Conservation (phyloP, 1,139 yeast genomes). For the Geotrichum europaeum region DNA sequence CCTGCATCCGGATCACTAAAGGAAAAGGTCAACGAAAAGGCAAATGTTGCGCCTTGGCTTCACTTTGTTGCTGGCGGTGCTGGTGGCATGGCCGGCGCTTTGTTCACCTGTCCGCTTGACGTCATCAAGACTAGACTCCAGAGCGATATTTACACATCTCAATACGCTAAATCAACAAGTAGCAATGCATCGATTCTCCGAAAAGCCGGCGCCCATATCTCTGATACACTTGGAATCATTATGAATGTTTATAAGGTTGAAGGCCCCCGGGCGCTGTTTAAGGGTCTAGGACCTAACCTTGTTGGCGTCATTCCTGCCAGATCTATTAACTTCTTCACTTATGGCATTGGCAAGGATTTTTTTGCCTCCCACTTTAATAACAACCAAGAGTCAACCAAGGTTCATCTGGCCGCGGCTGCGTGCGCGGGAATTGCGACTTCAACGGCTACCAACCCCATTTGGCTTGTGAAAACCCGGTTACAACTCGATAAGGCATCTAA, state of each 20-base stretch:
- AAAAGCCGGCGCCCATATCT: slow-evolving; percentile 61
- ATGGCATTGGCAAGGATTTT: slow-evolving; percentile 81
- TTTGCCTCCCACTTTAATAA: slow-evolving; percentile 58
- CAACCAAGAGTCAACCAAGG: slow-evolving; percentile 76
- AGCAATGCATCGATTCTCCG: slow-evolving; percentile 33
- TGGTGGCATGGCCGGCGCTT: slow-evolving; percentile 97
- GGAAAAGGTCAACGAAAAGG: slow-evolving; percentile 18
- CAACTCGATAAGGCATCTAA: slow-evolving; percentile 67
- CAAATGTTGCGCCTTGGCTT: slow-evolving; percentile 71
- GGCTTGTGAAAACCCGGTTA: slow-evolving; percentile 92
- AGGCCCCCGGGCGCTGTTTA: slow-evolving; percentile 81
- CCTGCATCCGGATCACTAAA: slow-evolving; percentile 8
- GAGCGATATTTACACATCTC: slow-evolving; percentile 59
- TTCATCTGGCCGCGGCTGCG: slow-evolving; percentile 84
- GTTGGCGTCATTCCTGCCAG: slow-evolving; percentile 99
- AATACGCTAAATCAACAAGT: slow-evolving; percentile 16
- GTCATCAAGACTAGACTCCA: slow-evolving; percentile 94
- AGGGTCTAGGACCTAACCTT: slow-evolving; percentile 92
- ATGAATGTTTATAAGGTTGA: slow-evolving; percentile 63
- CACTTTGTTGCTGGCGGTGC: slow-evolving; percentile 98
- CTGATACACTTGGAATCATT: slow-evolving; percentile 73
- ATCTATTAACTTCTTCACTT: slow-evolving; percentile 92
- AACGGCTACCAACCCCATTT: slow-evolving; percentile 98
- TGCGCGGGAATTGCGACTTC: slow-evolving; percentile 92
- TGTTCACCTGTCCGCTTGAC: slow-evolving; percentile 90